Base-by-base conservation (phyloP, 2,329 filamentous ascomycete species). In the Parafenestella ontariensis region DNA sequence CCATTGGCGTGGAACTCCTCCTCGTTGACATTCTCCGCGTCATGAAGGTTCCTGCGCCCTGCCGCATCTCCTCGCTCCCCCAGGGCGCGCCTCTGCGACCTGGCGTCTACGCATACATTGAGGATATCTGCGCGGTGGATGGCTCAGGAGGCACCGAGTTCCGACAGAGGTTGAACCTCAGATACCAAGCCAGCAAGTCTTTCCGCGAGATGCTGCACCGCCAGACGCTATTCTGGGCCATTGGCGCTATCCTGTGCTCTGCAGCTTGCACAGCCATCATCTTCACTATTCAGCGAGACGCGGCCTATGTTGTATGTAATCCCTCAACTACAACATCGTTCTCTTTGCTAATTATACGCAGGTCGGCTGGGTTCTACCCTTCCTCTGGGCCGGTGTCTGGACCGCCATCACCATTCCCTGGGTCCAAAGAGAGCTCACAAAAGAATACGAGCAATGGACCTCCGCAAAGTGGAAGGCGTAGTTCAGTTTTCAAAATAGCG, bases 141-240 rank as follows among this genome's bases (percentile, higher is more conserved):
- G 82, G 82, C 5, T 77, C 73, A 13, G 82, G 82, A 20, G 81
- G 80, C 6, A 84, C 81, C 5, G 79, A 79, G 49, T 85, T 80
- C 71, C 76, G 82, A 37, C 79, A 83, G 61, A 69, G 78, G 3
- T 72, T 85, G 29, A 83, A 84, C 62, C 67, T 77, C 33, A 75
- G 82, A 31, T 84, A 84, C 65, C 78, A 82, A 68, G 80, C 82
- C 2, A 82, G 79, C 65, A 81, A 83, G 64, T 71, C 77, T 20
- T 85, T 85, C 71, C 76, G 82, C 26, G 74, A 78, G 57, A 83
- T 84, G 81, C 71, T 85, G 45, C 77, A 82, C 51, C 75, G 79
- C 2, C 61, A 83, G 57, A 82, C 81, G 3, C 62, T 82, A 4
- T 84, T 84, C 64, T 85, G 82, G 82, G 81, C 78, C 6, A 65